phyloP scores from a whole-genome alignment of 805 yeast species.

The Monosporozyma yasuniensis region DNA sequence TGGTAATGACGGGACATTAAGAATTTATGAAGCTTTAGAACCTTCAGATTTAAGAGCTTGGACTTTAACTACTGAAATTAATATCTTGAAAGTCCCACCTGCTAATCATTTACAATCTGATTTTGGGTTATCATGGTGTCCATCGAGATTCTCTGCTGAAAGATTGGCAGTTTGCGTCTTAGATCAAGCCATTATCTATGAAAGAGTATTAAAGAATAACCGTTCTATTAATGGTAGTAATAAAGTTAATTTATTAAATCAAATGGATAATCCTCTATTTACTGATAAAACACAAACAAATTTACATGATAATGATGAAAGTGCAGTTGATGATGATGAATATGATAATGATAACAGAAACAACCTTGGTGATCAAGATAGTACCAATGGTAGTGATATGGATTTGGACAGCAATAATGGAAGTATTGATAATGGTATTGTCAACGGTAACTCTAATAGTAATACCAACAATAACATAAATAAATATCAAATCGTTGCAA shows the following conservation, averaged over 20 bases:
- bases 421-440: background rate
- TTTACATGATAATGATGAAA: background rate
- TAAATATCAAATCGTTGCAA: slow-evolving; percentile 48
- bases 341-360: background rate
- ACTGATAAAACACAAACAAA: background rate
- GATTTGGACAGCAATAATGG: background rate
- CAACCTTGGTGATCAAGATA: background rate
- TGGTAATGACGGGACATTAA: slow-evolving; percentile 78
- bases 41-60: slow-evolving; percentile 82
- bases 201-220: slow-evolving; percentile 37
- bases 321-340: background rate
- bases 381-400: background rate
- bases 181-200: slow-evolving; percentile 79
- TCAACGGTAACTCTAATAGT: background rate
- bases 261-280: background rate
- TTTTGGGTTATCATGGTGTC: slow-evolving; percentile 85
- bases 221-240: background rate
- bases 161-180: slow-evolving; percentile 75
- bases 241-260: background rate
- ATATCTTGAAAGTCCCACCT: slow-evolving; percentile 59
- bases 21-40: slow-evolving; percentile 81
- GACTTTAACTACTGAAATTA: slow-evolving; percentile 66
- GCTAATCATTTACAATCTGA: slow-evolving; percentile 77
- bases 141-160: slow-evolving; percentile 73
- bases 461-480: background rate